Percentiles rank a stretch among this genome's conserved stretches.
Conservation (phyloP, 345 rosid species). For the Garcia nutans region DNA sequence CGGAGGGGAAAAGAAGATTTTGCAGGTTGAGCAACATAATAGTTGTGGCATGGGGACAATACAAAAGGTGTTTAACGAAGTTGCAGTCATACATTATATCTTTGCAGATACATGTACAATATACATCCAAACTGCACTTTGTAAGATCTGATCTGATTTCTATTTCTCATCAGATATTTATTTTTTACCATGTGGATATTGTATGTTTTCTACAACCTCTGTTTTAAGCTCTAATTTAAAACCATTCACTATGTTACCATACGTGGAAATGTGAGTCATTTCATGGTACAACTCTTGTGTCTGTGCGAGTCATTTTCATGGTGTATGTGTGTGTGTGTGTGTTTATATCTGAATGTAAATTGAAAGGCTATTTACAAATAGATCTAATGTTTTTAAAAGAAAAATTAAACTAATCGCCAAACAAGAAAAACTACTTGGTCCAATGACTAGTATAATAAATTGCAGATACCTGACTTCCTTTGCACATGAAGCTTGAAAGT, state of each 20-base stretch:
- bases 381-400: background rate
- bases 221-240: background rate
- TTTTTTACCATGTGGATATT: background rate
- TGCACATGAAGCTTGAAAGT: constrained; percentile 86
- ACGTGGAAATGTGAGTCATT: background rate
- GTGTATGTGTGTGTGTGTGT: background rate
- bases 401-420: background rate
- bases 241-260: background rate
- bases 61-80: background rate
- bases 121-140: background rate
- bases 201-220: background rate
- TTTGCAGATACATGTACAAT: background rate
- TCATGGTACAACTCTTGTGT: background rate
- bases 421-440: background rate
- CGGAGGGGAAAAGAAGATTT: background rate
- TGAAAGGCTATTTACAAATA: too few relatives aligned
- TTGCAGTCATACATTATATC: background rate
- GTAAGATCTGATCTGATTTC: background rate
- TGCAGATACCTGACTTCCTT: constrained; percentile 68
- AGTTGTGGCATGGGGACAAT: background rate
- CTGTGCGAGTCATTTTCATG: too few relatives aligned
- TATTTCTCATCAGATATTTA: background rate
- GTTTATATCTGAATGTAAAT: too few relatives aligned
- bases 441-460: background rate
- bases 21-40: background rate